A percentile compares a stretch with the other conserved stretches of the same genome.
Evolutionary conservation across 306 rosid species (phyloP).

Genomic region (Vicia sativa): DNA sequence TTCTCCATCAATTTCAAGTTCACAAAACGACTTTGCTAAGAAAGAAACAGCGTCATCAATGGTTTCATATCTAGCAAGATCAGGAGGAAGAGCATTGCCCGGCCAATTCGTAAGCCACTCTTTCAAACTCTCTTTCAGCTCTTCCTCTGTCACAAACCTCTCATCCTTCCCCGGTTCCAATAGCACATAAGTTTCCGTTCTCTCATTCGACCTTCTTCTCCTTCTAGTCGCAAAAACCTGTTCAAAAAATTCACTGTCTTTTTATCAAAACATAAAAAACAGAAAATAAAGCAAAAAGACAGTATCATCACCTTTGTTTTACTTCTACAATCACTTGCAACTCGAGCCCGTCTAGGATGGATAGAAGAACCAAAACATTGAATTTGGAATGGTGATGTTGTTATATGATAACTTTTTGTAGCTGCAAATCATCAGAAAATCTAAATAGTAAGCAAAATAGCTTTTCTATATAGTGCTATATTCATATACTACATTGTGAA

Average conservation of each 20-base stretch:
- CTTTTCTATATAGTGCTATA: conserved; percentile 7
- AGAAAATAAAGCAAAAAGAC: not conserved
- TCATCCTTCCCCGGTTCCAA: conserved; percentile 87
- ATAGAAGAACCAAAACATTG: conserved; percentile 39
- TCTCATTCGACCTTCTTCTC: conserved; percentile 69
- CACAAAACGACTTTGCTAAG: conserved; percentile 71
- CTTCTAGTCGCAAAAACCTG: conserved; percentile 68
- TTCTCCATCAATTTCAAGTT: conserved; percentile 83
- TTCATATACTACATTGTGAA: not conserved
- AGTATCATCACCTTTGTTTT: conserved; percentile 43
- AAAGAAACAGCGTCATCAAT: conserved; percentile 82
- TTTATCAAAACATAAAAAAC: not conserved
- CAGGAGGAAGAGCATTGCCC: conserved; percentile 71
- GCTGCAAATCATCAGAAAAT: conserved; percentile 39
- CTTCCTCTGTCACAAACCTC: conserved; percentile 77
- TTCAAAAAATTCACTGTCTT: not conserved
- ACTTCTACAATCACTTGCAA: conserved; percentile 29
- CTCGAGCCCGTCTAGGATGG: conserved; percentile 36
- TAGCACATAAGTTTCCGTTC: conserved; percentile 73
- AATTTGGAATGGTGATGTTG: conserved; percentile 18
- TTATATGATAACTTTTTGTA: conserved; percentile 24
- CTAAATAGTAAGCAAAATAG: not conserved
- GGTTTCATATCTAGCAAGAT: conserved; percentile 69
- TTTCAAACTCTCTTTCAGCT: conserved; percentile 58
- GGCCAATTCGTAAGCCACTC: conserved; percentile 84